Conservation (phyloP, 352 stramenopile species). For the Phytopythium boreale region DNA sequence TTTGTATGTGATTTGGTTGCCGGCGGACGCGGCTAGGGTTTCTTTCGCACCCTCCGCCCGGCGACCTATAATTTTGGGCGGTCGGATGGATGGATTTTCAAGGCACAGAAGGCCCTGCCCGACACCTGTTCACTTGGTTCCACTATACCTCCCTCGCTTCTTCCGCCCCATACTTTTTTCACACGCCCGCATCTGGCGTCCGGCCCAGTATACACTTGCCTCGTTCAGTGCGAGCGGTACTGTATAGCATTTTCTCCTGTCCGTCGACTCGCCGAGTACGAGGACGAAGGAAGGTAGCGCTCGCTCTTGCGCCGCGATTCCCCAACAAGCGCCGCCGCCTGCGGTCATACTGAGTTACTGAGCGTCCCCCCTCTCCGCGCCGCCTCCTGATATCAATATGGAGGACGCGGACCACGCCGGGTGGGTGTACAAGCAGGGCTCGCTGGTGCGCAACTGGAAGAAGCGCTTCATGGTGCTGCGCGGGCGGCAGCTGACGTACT, state of each 20-base stretch:
- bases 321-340: too few species aligned
- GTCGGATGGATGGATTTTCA: slow-evolving; percentile 3
- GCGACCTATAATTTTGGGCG: not conserved
- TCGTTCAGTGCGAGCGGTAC: not conserved
- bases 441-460: slow-evolving; percentile 81
- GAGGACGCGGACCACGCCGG: slow-evolving; percentile 57
- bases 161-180: not conserved
- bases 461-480: slow-evolving; percentile 83
- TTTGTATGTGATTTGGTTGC: not conserved
- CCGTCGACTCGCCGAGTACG: not conserved
- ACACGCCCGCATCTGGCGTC: too few species aligned
- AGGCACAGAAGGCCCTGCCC: too few species aligned
- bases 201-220: too few species aligned
- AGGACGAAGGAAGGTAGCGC: not conserved
- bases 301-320: too few species aligned
- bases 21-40: not conserved
- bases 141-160: not conserved
- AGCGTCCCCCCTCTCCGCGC: not conserved
- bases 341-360: too few species aligned
- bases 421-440: slow-evolving; percentile 86
- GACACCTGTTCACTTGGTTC: not conserved
- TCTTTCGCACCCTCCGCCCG: not conserved
- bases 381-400: not conserved
- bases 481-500: slow-evolving; percentile 82
- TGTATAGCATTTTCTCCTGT: not conserved